Percentiles rank a stretch among this genome's conserved stretches.
These are phyloP conservation scores for Amphirosellinia nigrospora DNA, from an alignment of 495 filamentous ascomycete genomes.

Conservation along the genomic window DNA sequence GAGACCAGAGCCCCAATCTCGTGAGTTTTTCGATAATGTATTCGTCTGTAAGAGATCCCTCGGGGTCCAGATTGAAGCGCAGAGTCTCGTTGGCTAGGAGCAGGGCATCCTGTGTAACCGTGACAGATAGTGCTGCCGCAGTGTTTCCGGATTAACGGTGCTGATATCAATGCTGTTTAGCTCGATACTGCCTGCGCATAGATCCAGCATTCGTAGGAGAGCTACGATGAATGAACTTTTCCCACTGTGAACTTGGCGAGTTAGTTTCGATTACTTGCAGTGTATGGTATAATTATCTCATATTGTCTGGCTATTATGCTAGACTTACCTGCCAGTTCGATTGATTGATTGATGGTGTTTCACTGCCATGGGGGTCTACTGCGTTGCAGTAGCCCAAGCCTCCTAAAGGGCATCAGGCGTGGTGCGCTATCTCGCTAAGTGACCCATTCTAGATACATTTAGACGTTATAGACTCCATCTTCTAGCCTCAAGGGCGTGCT, in stretches of 20 bases:
- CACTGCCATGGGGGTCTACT: too few species aligned
- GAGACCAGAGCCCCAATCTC: conserved; percentile 31
- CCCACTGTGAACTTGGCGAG: conserved; percentile 38
- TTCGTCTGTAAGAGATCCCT: conserved; percentile 38
- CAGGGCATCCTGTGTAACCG: conserved; percentile 58
- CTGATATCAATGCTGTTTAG: conserved; percentile 56
- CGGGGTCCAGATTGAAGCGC: conserved; percentile 56
- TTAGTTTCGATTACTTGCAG: background rate
- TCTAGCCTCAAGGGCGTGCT: too few species aligned
- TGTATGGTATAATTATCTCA: too few species aligned
- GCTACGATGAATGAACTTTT: conserved; percentile 48
- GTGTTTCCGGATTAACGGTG: conserved; percentile 41
- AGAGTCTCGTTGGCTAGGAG: conserved; percentile 51
- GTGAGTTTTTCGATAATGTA: conserved; percentile 46
- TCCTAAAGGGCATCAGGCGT: too few species aligned
- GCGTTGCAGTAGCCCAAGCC: too few species aligned
- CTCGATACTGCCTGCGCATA: conserved; percentile 44
- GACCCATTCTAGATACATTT: too few species aligned
- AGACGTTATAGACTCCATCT: too few species aligned
- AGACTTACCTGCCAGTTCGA: too few species aligned
- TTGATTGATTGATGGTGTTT: too few species aligned
- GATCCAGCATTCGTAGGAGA: conserved; percentile 46
- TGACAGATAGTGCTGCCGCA: conserved; percentile 38
- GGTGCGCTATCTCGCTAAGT: too few species aligned
- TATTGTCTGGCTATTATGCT: too few species aligned